Base-by-base conservation (phyloP, 1,284 basidiomycete genomes). In the Apiotrichum akiyoshidainum region DNA sequence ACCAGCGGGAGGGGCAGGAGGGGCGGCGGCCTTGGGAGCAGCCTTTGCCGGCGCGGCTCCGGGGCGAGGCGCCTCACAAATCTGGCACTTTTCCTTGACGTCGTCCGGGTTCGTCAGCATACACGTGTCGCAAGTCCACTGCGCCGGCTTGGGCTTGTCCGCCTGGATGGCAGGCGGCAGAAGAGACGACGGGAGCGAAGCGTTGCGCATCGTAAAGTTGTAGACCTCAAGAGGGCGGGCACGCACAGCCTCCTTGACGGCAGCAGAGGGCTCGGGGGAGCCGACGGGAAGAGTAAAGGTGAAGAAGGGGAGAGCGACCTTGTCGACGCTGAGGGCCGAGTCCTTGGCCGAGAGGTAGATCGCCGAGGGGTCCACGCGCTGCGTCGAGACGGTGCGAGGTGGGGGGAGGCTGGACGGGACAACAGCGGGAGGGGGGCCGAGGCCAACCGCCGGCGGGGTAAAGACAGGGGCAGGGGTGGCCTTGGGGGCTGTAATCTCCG, bases 51-150 rank as follows among this genome's bases (percentile, higher is more conserved):
- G 44, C 4, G 44, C 44, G 5, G 58, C 54, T 7, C 50, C 66
- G 26, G 69, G 71, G 33, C 76, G 70, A 0, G 80, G 78, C 2
- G 78, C 63, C 44, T 84, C 83, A 57, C 85, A 86, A 26, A 83
- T 61, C 0, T 74, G 77, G 65, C 85, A 86, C 66, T 84, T 83
- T 34, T 70, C 68, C 42, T 67, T 77, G 5, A 78, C 81, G 13
- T 68, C 70, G 11, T 71, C 76, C 6, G 80, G 73, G 63, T 84
- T 85, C 47, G 77, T 71, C 31, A 84, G 64, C 71, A 75, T 77
- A 57, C 84, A 86, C 17, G 68, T 53, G 2, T 69, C 69, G 64
- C 84, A 85, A 12, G 60, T 78, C 84, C 83, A 85, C 19, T 62
- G n/a, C 42, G 42, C 42, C 7, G 42, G 3, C 42, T 44, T 44